Base-by-base conservation (phyloP, 495 filamentous ascomycete genomes). In the Clavariopsis aquatica region DNA sequence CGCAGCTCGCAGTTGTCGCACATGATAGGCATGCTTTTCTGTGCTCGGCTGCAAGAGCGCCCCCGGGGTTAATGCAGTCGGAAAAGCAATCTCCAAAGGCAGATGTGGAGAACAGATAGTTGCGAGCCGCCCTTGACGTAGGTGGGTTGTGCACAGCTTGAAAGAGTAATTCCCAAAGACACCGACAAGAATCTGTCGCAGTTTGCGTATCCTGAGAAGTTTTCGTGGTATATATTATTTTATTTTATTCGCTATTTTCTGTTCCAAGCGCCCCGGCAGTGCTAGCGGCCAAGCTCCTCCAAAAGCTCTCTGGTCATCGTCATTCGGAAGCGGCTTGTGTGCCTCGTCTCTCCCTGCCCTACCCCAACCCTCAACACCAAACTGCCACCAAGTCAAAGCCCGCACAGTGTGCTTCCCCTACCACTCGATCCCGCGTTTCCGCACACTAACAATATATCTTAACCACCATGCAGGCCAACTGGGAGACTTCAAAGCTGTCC, bases 401-500 rank as follows among this genome's bases (percentile, higher is more conserved):
- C 26, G 10, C 29, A 7, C 36, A 38, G 55, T 58, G 55, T 58
- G 55, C 55, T 28, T 47, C 36, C 55, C 55, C 55, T 22, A 58
- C 20, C 46, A 26, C 43, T 17, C 17, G 36, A 58, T 43, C 38
- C 8, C 55, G 22, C 41, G 38, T 19, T 45, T 19, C 24, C 36
- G 22, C 20, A 5, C 57, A 61, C 19, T 38, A 29, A 19, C 49
- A 49, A 47, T 49, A 31, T 49, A 54, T 45, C 36, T 60, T 66
- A 45, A 54, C 49, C 24, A 60, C 13, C 17, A 60, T 60, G 55
- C 63, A 66, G 56, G 28, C 43, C 9, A 31, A 10, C 47, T 22
- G 34, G 17, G 23, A 47, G 28, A 52, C 41, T 15, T 57, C 29
- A 17, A 17, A 45, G 19, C 1, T 19, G 31, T 6, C 57, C 17